These are phyloP conservation scores for Andrographis paniculata DNA, from an alignment of 305 asterid genomes.

Conservation along the genomic window DNA sequence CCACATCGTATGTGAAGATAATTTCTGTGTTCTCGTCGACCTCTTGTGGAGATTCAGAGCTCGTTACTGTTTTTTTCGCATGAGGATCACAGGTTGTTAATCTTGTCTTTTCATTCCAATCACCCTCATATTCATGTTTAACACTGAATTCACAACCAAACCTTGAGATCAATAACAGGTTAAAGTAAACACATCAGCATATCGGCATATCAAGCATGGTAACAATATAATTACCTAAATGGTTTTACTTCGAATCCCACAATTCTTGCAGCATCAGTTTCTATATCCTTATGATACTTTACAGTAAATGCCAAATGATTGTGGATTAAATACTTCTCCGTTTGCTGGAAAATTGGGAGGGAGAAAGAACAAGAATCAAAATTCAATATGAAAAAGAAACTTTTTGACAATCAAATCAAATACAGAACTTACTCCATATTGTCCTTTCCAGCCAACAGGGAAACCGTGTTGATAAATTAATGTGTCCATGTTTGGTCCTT, in stretches of 20 bases:
- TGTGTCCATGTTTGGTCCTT: slow-evolving; percentile 46
- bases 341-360: slow-evolving; percentile 38
- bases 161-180: no score
- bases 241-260: slow-evolving; percentile 67
- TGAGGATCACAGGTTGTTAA: slow-evolving; percentile 52
- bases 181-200: no score
- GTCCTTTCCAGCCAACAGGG: slow-evolving; percentile 51
- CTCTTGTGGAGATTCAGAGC: slow-evolving; percentile 55
- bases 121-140: slow-evolving; percentile 53
- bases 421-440: slow-evolving; percentile 55
- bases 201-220: not conserved
- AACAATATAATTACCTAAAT: slow-evolving; percentile 36
- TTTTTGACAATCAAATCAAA: not conserved
- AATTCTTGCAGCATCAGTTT: slow-evolving; percentile 46
- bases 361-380: no score
- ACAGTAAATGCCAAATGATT: slow-evolving; percentile 55
- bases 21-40: slow-evolving; percentile 52
- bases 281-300: slow-evolving; percentile 47
- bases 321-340: slow-evolving; percentile 44
- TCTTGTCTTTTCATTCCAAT: slow-evolving; percentile 37
- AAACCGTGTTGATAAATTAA: slow-evolving; percentile 58
- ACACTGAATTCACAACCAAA: no score
- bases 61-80: slow-evolving; percentile 41
- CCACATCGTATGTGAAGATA: slow-evolving; percentile 53
- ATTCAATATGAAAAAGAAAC: no score